Conservation (phyloP, 495 filamentous ascomycete species). For the Podospora pseudoanserina region DNA sequence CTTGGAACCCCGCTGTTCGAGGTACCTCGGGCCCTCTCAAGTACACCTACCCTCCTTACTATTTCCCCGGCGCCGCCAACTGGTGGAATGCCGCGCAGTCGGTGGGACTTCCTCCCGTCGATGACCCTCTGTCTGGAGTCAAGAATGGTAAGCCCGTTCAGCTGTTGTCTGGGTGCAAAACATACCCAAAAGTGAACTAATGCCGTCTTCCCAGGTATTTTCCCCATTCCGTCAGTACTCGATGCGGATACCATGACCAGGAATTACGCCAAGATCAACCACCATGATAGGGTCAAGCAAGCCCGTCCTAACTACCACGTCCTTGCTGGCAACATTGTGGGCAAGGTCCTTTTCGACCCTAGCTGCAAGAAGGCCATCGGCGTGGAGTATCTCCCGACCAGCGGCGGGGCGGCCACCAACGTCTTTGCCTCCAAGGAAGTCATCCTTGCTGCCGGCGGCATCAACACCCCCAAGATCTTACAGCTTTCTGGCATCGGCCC, state of each 20-base stretch:
- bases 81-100: constrained; percentile 33
- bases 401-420: constrained; percentile 15
- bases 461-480: constrained; percentile 57
- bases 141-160: neutral
- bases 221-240: constrained; percentile 37
- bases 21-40: constrained; percentile 40
- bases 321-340: constrained; percentile 41
- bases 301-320: constrained; percentile 45
- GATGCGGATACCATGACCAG: constrained; percentile 39
- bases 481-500: constrained; percentile 75
- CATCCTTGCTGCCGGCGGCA: constrained; percentile 54
- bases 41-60: constrained; percentile 40
- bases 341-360: constrained; percentile 42
- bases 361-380: constrained; percentile 30
- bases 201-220: constrained; percentile 23
- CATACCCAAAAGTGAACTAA: neutral
- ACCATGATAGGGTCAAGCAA: constrained; percentile 35
- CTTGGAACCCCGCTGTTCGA: constrained; percentile 38
- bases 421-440: constrained; percentile 49
- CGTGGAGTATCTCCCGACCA: constrained; percentile 27
- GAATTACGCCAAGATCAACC: constrained; percentile 38
- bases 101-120: constrained; percentile 28
- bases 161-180: neutral
- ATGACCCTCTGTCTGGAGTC: constrained; percentile 37
- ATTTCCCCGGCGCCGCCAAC: constrained; percentile 34